Evolutionary conservation across 2,329 filamentous ascomycete species (phyloP).

Genomic region (Amesomyces nigricolor): DNA sequence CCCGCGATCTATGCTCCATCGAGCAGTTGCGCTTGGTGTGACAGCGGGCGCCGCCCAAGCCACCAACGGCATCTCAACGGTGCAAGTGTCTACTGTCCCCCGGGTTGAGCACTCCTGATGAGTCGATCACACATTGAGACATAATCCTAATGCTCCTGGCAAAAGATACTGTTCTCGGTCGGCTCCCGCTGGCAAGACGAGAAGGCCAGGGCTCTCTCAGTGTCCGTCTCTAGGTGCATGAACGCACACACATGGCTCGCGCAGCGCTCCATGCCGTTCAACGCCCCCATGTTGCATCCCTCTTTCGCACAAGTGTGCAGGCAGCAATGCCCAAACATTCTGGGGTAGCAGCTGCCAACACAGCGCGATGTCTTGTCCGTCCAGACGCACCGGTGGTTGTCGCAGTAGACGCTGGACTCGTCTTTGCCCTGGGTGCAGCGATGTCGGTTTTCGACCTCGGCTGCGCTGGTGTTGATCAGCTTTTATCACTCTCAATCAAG

Average conservation of each 20-base stretch:
- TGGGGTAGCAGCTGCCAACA: not conserved
- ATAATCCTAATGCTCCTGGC: not conserved
- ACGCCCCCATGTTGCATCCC: not conserved
- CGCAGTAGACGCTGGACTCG: not conserved
- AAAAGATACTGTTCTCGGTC: not conserved
- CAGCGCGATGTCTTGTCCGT: not conserved
- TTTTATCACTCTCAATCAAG: not conserved
- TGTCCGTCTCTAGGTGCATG: not conserved
- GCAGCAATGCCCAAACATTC: not conserved
- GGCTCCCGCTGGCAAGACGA: not conserved
- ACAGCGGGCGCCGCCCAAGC: no score
- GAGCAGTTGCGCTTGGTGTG: no score
- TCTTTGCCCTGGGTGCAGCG: not conserved
- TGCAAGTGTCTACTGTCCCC: no score
- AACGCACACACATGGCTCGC: not conserved
- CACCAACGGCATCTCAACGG: no score
- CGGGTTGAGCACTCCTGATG: no score
- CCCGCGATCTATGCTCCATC: no score
- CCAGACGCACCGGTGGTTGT: constrained; percentile 3
- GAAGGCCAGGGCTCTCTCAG: not conserved
- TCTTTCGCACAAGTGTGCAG: not conserved
- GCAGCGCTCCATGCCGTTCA: not conserved
- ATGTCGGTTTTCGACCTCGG: not conserved
- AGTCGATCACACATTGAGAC: no score
- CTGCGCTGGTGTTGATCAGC: not conserved